Percentiles rank a stretch among this genome's conserved stretches.
These are phyloP conservation scores for Pythium coloratum DNA, from an alignment of 352 stramenopile species.

Conservation along the genomic window DNA sequence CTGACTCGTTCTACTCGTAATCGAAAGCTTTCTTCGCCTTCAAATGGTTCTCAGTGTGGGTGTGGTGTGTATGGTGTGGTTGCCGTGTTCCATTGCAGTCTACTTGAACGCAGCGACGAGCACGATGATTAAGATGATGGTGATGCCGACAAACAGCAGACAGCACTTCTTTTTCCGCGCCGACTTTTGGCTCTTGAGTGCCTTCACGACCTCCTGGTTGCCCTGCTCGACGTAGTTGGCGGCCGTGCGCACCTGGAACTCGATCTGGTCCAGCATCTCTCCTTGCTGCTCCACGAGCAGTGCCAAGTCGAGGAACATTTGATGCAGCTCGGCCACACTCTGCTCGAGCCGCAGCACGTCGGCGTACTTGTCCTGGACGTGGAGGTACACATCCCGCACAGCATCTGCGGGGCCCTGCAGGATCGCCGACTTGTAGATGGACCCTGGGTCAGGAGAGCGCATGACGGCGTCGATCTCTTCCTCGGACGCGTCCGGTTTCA, in stretches of 20 bases:
- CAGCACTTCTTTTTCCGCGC: conserved; percentile 97
- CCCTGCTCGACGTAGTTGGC: conserved; percentile 97
- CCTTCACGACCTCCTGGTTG: conserved; percentile 94
- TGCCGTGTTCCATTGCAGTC: conserved; percentile 5
- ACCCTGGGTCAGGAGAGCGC: conserved; percentile 80
- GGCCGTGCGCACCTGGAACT: conserved; percentile 93
- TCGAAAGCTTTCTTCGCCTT: conserved; percentile 1
- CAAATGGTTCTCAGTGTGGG: background rate
- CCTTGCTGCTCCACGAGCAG: conserved; percentile 97
- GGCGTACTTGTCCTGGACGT: conserved; percentile 97
- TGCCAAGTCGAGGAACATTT: conserved; percentile 99
- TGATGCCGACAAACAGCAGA: conserved; percentile 73
- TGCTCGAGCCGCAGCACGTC: conserved; percentile 97
- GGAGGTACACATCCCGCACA: conserved; percentile 92
- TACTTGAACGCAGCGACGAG: conserved; percentile 71
- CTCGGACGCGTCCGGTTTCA: conserved; percentile 97
- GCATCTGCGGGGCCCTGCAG: conserved; percentile 73
- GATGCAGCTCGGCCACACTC: conserved; percentile 96
- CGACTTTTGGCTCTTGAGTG: conserved; percentile 95
- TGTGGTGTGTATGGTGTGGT: background rate
- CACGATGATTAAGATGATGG: conserved; percentile 81
- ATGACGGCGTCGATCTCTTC: conserved; percentile 98
- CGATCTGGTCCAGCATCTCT: conserved; percentile 98
- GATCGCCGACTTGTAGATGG: conserved; percentile 86
- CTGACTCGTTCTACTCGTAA: conserved; percentile 5